Evolutionary conservation across 2,329 filamentous ascomycete species (phyloP).

Genomic region (Thelonectria olida): DNA sequence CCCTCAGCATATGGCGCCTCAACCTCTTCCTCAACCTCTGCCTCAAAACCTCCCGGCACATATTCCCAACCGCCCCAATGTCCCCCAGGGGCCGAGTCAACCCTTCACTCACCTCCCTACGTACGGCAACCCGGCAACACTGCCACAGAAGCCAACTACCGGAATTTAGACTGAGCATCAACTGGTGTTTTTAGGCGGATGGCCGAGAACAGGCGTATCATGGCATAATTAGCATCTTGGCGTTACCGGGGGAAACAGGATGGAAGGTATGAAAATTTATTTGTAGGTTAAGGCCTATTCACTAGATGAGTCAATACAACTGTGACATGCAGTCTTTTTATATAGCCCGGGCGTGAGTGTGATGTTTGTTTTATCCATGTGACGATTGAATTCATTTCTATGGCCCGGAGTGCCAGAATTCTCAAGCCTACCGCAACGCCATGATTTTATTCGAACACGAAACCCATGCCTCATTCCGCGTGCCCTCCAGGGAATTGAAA

Average conservation of each 20-base stretch:
- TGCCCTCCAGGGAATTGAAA: slow-evolving; percentile 35
- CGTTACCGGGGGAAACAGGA: slow-evolving; percentile 49
- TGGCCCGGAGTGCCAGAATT: slow-evolving; percentile 43
- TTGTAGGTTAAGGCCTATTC: slow-evolving; percentile 41
- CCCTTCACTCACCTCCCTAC: slow-evolving; percentile 62
- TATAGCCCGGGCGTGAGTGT: slow-evolving; percentile 10
- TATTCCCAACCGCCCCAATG: slow-evolving; percentile 57
- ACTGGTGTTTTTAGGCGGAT: slow-evolving; percentile 39
- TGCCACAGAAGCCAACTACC: slow-evolving; percentile 67
- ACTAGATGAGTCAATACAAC: slow-evolving; percentile 44
- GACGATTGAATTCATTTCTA: slow-evolving; percentile 49
- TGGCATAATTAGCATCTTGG: slow-evolving; percentile 51
- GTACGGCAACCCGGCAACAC: slow-evolving; percentile 67
- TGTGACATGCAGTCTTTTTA: slow-evolving; percentile 35
- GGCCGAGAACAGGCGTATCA: slow-evolving; percentile 44
- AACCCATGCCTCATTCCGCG: slow-evolving; percentile 43
- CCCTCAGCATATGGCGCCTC: slow-evolving; percentile 49
- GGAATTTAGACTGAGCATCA: slow-evolving; percentile 53
- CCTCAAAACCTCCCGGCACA: slow-evolving; percentile 53
- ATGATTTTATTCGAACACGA: slow-evolving; percentile 47
- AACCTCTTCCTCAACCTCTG: slow-evolving; percentile 55
- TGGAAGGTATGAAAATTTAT: slow-evolving; percentile 43
- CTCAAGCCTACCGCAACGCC: slow-evolving; percentile 51
- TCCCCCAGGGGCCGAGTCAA: slow-evolving; percentile 54
- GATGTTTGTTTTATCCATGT: slow-evolving; percentile 33